phyloP scores from a whole-genome alignment of 2,329 filamentous ascomycete genomes.

The Apiospora kogelbergensis region DNA sequence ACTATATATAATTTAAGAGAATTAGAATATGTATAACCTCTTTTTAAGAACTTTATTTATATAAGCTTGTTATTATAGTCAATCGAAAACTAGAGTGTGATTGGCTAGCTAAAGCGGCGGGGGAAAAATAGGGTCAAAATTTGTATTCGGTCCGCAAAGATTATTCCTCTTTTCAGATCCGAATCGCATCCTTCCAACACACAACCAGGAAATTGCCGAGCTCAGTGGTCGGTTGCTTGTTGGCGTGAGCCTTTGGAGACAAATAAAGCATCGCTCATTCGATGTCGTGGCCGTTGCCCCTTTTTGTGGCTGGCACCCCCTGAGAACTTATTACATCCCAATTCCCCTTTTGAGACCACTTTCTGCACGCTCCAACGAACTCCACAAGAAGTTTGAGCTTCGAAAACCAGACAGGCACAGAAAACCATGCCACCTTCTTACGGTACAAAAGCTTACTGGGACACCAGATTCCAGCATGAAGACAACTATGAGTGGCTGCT shows the following conservation, averaged over 20 bases:
- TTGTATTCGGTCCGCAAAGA: background rate
- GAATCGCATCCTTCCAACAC: background rate
- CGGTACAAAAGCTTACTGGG: conserved; percentile 12
- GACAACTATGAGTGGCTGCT: conserved; percentile 10
- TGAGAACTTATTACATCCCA: background rate
- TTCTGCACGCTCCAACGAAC: too few species aligned
- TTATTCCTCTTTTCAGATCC: background rate
- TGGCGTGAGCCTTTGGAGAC: background rate
- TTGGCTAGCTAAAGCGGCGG: background rate
- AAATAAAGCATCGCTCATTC: background rate
- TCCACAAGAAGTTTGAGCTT: too few species aligned
- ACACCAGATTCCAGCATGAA: conserved; percentile 8
- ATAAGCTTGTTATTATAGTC: background rate
- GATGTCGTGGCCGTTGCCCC: background rate
- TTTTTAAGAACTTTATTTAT: background rate
- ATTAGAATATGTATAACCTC: background rate
- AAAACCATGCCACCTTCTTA: conserved; percentile 10
- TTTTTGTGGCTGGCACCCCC: background rate
- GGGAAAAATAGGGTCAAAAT: background rate
- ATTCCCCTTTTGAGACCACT: background rate
- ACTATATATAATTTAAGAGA: background rate
- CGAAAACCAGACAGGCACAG: background rate
- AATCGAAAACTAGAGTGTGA: too few species aligned
- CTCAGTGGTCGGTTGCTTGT: background rate
- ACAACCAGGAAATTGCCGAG: background rate